A percentile compares a stretch with the other conserved stretches of the same genome.
phyloP scores from a whole-genome alignment of 495 filamentous ascomycete genomes.

The Neurospora sp. region DNA sequence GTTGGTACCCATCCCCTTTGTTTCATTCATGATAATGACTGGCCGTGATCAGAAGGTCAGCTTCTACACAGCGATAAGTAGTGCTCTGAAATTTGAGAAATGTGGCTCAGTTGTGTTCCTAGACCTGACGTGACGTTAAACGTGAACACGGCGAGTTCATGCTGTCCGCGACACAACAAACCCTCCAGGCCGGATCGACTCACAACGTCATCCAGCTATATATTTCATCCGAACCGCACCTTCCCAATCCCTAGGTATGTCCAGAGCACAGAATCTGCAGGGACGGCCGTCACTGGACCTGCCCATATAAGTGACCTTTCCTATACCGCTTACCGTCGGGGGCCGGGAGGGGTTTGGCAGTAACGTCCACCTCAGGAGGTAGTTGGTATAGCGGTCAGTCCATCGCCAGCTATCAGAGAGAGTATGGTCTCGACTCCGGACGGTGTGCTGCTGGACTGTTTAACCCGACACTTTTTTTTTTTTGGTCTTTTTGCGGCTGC shows the following conservation, averaged over 20 bases:
- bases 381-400: neutral
- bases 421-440: neutral
- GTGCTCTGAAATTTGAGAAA: neutral
- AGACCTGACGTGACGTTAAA: neutral
- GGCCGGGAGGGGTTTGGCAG: neutral
- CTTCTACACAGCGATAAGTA: neutral
- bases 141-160: neutral
- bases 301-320: neutral
- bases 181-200: neutral
- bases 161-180: neutral
- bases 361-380: neutral
- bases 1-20: neutral
- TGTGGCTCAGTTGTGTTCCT: neutral
- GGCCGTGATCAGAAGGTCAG: neutral
- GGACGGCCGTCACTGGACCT: neutral
- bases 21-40: neutral
- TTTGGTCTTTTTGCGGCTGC: neutral
- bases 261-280: neutral
- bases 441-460: neutral
- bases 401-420: neutral
- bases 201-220: neutral
- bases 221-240: neutral
- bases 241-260: neutral
- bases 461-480: neutral
- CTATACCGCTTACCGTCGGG: neutral